Evolutionary conservation across 768 basidiomycete genomes (phyloP).

Genomic region (Candolleomyces aberdarensis): DNA sequence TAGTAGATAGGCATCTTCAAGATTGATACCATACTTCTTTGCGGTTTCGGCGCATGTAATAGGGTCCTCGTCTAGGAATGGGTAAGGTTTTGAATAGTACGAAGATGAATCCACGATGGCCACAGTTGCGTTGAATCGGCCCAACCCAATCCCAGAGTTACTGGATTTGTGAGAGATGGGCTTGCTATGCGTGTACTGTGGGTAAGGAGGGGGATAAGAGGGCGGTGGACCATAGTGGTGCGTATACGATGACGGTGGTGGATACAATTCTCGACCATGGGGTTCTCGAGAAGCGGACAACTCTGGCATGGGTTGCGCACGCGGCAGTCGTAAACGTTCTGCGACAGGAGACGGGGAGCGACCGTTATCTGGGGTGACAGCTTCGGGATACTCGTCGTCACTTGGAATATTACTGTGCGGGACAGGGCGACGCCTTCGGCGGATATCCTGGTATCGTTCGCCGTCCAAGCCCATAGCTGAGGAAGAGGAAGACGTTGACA

Average conservation of each 20-base stretch:
- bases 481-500: slow-evolving; percentile 48
- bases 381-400: slow-evolving; percentile 73
- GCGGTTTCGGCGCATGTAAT: slow-evolving; percentile 33
- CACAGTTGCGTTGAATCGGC: slow-evolving; percentile 1
- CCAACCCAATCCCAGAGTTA: neutral
- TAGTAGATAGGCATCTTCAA: slow-evolving; percentile 73
- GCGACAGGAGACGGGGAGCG: slow-evolving; percentile 31
- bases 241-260: neutral
- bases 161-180: neutral
- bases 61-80: slow-evolving; percentile 14
- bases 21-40: slow-evolving; percentile 58
- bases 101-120: slow-evolving; percentile 10
- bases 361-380: slow-evolving; percentile 68
- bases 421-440: slow-evolving; percentile 23
- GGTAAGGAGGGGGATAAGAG: neutral
- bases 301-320: slow-evolving; percentile 5
- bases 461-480: slow-evolving; percentile 24
- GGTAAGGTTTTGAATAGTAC: neutral
- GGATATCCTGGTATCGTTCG: slow-evolving; percentile 36
- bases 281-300: neutral
- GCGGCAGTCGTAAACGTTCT: slow-evolving; percentile 8
- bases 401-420: slow-evolving; percentile 50
- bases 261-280: neutral
- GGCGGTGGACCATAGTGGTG: neutral
- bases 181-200: neutral